phyloP scores from a whole-genome alignment of 192 early-diverging fungal genomes.

The Coemansia sp. region DNA sequence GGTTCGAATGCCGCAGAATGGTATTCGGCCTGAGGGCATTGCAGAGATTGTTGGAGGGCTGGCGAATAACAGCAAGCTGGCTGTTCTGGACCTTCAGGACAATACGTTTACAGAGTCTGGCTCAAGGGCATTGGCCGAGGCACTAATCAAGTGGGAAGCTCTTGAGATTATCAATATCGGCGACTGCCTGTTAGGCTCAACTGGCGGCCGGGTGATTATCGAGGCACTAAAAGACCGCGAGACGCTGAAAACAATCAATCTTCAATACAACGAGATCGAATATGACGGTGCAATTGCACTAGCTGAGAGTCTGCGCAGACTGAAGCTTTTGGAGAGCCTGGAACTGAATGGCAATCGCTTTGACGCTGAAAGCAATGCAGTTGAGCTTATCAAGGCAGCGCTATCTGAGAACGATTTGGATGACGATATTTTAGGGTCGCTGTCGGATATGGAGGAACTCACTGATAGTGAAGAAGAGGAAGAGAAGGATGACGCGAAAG shows the following conservation, averaged over 20 bases:
- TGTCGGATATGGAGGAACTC: conserved; percentile 93
- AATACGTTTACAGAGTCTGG: conserved; percentile 91
- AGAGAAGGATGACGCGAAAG: conserved; percentile 37
- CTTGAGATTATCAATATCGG: conserved; percentile 81
- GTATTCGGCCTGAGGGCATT: conserved; percentile 94
- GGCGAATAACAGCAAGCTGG: conserved; percentile 62
- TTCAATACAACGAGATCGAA: conserved; percentile 91
- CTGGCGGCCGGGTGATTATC: conserved; percentile 67
- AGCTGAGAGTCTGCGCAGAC: conserved; percentile 65
- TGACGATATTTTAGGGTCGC: conserved; percentile 80
- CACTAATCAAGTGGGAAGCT: conserved; percentile 74
- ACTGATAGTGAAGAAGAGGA: conserved; percentile 61
- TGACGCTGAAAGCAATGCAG: conserved; percentile 75
- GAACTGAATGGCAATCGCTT: conserved; percentile 94
- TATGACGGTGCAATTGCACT: conserved; percentile 65
- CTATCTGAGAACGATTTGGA: conserved; percentile 66
- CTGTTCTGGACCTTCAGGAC: conserved; percentile 89
- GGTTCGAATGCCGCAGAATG: conserved; percentile 94
- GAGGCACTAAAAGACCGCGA: conserved; percentile 62
- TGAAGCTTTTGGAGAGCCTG: conserved; percentile 63
- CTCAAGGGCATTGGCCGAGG: conserved; percentile 72
- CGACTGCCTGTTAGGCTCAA: conserved; percentile 81
- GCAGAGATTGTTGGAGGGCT: conserved; percentile 68
- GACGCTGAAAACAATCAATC: conserved; percentile 62
- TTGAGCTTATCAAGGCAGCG: conserved; percentile 69